Evolutionary conservation across 495 filamentous ascomycete genomes (phyloP).

Genomic region (Tuber brumale): DNA sequence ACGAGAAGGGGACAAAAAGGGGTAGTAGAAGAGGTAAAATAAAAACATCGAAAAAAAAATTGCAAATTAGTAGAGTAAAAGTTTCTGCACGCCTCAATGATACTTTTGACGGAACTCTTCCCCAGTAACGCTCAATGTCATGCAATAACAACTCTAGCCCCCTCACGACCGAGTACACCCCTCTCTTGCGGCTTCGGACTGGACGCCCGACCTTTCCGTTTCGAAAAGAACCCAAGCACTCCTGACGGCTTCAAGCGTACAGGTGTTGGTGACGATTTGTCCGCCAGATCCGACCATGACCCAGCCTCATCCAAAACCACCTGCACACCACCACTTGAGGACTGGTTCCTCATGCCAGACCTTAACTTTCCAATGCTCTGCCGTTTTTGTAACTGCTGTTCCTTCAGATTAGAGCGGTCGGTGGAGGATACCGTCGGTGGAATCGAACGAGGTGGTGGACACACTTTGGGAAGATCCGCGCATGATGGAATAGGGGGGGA

Average conservation of each 20-base stretch:
- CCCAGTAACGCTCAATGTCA: constrained; percentile 1
- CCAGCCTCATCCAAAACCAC: constrained; percentile 82
- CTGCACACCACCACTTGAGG: constrained; percentile 78
- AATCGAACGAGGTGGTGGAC: constrained; percentile 16
- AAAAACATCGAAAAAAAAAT: background rate
- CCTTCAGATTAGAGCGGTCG: constrained; percentile 41
- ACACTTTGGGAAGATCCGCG: background rate
- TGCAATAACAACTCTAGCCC: constrained; percentile 66
- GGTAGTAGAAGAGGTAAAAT: background rate
- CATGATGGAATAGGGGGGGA: constrained; percentile 41
- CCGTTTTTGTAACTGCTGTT: constrained; percentile 42
- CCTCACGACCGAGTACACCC: constrained; percentile 91
- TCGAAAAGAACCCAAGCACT: constrained; percentile 80
- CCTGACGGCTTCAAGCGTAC: constrained; percentile 54
- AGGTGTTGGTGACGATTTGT: constrained; percentile 71
- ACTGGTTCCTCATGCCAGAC: constrained; percentile 57
- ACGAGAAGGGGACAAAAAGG: background rate
- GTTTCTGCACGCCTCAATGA: background rate
- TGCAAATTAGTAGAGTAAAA: constrained; percentile 20
- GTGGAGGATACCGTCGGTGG: constrained; percentile 47
- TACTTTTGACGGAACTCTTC: background rate
- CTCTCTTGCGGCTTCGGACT: constrained; percentile 92
- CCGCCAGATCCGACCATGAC: constrained; percentile 81
- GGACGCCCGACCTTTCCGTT: constrained; percentile 82
- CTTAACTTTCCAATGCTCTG: constrained; percentile 42